A percentile compares a stretch with the other conserved stretches of the same genome.
These are phyloP conservation scores for Yarrowia alimentaria DNA, from an alignment of 805 yeast species.

Conservation along the genomic window DNA sequence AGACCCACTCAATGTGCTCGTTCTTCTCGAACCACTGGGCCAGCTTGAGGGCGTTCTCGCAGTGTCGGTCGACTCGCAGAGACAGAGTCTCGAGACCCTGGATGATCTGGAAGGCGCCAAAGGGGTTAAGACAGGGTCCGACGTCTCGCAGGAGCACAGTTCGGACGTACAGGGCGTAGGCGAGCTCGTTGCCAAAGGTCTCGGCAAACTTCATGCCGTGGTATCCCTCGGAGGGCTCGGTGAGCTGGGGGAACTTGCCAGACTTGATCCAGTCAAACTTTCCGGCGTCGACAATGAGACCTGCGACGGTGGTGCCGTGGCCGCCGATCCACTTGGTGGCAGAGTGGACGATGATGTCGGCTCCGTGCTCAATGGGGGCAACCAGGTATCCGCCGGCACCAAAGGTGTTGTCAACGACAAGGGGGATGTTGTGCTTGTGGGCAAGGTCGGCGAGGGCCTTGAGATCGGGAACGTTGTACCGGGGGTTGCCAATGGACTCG, in stretches of 20 bases:
- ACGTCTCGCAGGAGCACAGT: slow-evolving; percentile 85
- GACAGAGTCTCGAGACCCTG: slow-evolving; percentile 96
- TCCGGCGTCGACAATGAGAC: slow-evolving; percentile 86
- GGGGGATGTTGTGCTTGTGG: slow-evolving; percentile 82
- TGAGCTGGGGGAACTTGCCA: slow-evolving; percentile 86
- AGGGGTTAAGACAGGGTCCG: slow-evolving; percentile 87
- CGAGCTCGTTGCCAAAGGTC: slow-evolving; percentile 67
- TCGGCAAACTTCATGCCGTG: slow-evolving; percentile 84
- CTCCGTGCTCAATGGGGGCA: slow-evolving; percentile 84
- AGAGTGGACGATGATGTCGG: slow-evolving; percentile 87
- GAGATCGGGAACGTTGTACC: slow-evolving; percentile 88
- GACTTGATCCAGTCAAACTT: slow-evolving; percentile 87
- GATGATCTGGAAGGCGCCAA: slow-evolving; percentile 77
- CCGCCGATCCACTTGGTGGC: slow-evolving; percentile 99
- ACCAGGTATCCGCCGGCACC: slow-evolving; percentile 94
- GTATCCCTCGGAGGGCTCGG: slow-evolving; percentile 88
- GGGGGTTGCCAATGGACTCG: slow-evolving; percentile 92
- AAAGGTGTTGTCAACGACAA: slow-evolving; percentile 93
- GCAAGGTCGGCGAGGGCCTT: slow-evolving; percentile 72
- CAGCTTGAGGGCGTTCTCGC: slow-evolving; percentile 72
- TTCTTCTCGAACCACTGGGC: slow-evolving; percentile 69
- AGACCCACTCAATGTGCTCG: slow-evolving; percentile 81
- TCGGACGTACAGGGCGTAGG: slow-evolving; percentile 77
- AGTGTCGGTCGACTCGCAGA: slow-evolving; percentile 90
- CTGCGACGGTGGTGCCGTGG: slow-evolving; percentile 93